phyloP scores from a whole-genome alignment of 352 stramenopile species.

The Phytopythium cucurbitacearum region DNA sequence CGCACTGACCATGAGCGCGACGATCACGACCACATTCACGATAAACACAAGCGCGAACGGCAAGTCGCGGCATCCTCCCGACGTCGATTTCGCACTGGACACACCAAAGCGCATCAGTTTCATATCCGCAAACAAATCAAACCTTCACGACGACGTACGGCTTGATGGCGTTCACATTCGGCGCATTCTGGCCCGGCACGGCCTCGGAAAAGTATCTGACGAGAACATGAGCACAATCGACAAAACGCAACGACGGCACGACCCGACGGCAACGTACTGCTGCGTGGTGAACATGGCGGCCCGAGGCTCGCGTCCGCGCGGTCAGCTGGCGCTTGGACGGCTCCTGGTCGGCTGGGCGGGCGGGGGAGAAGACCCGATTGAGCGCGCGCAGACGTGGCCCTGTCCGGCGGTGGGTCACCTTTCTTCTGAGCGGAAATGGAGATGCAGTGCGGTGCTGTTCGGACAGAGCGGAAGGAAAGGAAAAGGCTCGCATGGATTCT shows the following conservation, averaged over 20 bases:
- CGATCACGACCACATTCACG: constrained; percentile 69
- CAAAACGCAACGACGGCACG: background rate
- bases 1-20: constrained; percentile 39
- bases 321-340: background rate
- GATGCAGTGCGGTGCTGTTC: no score
- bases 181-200: constrained; percentile 23
- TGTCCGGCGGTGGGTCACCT: no score
- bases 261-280: constrained; percentile 2
- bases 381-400: no score
- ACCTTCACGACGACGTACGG: constrained; percentile 30
- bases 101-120: background rate
- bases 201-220: constrained; percentile 32
- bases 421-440: no score
- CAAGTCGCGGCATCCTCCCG: constrained; percentile 56
- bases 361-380: no score
- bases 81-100: constrained; percentile 1
- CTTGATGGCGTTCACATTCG: constrained; percentile 65
- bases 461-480: no score
- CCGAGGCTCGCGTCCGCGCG: background rate
- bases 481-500: no score
- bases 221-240: background rate
- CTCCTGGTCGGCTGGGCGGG: background rate
- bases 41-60: constrained; percentile 80
- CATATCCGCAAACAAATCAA: background rate
- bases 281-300: constrained; percentile 29